Percentiles rank a stretch among this genome's conserved stretches.
These are phyloP conservation scores for Sugiyamaella pinicola DNA, from an alignment of 1,139 yeast genomes.

Conservation along the genomic window DNA sequence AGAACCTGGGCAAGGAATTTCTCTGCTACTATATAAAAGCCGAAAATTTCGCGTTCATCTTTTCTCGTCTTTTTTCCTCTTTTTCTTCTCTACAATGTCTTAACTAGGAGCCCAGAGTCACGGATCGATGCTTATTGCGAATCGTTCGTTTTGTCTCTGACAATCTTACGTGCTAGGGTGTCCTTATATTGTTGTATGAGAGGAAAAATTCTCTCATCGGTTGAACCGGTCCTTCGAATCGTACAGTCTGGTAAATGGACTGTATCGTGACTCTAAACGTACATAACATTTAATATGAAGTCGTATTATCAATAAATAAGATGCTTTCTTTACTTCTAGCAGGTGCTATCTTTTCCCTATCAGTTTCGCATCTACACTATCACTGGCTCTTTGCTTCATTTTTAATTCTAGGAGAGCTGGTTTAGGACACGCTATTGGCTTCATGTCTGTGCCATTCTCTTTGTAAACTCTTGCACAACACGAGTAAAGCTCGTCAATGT, in stretches of 20 bases:
- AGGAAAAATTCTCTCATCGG: constrained; percentile 19
- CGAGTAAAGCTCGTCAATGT: constrained; percentile 60
- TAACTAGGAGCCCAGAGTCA: constrained; percentile 34
- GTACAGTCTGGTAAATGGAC: constrained; percentile 25
- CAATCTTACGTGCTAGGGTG: constrained; percentile 34
- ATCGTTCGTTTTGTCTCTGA: constrained; percentile 29
- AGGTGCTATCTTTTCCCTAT: constrained; percentile 2
- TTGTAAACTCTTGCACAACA: constrained; percentile 65
- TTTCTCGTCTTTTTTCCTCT: neutral
- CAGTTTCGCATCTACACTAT: constrained; percentile 36
- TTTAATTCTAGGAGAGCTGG: constrained; percentile 57
- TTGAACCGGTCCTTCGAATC: constrained; percentile 34
- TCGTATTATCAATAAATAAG: neutral
- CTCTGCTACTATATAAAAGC: neutral
- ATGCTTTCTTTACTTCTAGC: constrained; percentile 1
- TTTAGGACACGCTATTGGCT: constrained; percentile 67
- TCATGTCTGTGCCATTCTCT: constrained; percentile 53
- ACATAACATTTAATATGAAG: constrained; percentile 25
- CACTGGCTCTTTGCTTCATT: constrained; percentile 52
- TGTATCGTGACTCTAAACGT: constrained; percentile 35
- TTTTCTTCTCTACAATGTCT: constrained; percentile 28
- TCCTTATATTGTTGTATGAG: constrained; percentile 26
- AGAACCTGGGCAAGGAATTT: neutral
- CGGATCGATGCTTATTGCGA: constrained; percentile 29
- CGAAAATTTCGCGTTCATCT: constrained; percentile 2